Conservation (phyloP, 1,139 yeast species). For the Hyphopichia pseudoburtonii region DNA sequence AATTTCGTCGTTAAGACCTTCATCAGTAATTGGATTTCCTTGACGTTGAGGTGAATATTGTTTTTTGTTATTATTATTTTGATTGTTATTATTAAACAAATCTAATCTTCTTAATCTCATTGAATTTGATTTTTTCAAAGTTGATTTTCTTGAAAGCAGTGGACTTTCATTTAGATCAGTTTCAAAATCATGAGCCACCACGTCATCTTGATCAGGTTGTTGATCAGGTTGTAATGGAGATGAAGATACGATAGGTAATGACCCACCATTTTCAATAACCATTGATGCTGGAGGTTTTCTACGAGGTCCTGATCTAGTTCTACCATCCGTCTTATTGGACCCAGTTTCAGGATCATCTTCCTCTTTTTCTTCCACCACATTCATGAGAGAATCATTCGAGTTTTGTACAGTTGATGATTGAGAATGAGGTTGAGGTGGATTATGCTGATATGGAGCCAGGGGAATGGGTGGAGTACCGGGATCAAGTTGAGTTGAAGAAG, state of each 20-base stretch:
- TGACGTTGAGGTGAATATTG: slow-evolving; percentile 2
- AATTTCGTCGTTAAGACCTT: too few relatives aligned
- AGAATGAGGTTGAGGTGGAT: not conserved
- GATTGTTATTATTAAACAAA: slow-evolving; percentile 24
- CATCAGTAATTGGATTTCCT: not conserved
- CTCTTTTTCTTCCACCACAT: slow-evolving; percentile 45
- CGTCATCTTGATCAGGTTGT: slow-evolving; percentile 15
- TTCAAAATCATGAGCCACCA: slow-evolving; percentile 33
- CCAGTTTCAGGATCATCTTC: too few relatives aligned
- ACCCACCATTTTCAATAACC: not conserved
- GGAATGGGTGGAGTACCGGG: too few relatives aligned
- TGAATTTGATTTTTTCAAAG: slow-evolving; percentile 41
- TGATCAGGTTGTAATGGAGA: slow-evolving; percentile 12
- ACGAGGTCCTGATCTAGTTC: slow-evolving; percentile 1
- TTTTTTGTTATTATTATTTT: not conserved
- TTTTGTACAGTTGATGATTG: slow-evolving; percentile 8
- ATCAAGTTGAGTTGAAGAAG: not conserved
- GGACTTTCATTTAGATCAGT: slow-evolving; percentile 24
- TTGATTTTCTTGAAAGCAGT: slow-evolving; percentile 38
- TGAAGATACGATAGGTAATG: slow-evolving; percentile 3
- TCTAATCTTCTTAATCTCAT: slow-evolving; percentile 45
- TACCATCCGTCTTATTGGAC: not conserved
- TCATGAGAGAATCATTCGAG: slow-evolving; percentile 41
- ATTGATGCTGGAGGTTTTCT: slow-evolving; percentile 5
- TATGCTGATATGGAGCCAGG: not conserved